These are phyloP conservation scores for Ogataea ramenticola DNA, from an alignment of 805 yeast genomes.

Conservation along the genomic window DNA sequence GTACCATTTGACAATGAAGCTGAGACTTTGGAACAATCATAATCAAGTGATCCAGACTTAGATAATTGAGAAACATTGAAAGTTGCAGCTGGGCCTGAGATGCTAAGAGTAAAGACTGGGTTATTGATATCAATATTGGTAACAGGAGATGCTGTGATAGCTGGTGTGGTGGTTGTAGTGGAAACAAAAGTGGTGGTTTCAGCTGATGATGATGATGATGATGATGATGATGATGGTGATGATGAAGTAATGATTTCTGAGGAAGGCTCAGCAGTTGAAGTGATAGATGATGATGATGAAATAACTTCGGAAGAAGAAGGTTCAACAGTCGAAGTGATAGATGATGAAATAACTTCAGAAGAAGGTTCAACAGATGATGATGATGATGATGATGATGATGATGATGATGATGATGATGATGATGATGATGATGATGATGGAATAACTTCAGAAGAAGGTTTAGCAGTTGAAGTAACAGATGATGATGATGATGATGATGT, in stretches of 20 bases:
- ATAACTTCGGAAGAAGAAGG: conserved; percentile 11
- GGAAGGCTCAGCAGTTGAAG: conserved; percentile 9
- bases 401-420: conserved; percentile 9
- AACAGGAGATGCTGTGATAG: conserved; percentile 3
- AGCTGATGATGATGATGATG: too few species aligned
- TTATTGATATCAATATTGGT: neutral
- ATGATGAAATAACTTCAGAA: conserved; percentile 6
- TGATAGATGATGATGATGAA: conserved; percentile 10
- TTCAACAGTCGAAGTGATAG: conserved; percentile 17
- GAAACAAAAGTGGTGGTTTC: too few species aligned
- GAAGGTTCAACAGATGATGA: conserved; percentile 12
- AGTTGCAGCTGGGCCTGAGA: neutral
- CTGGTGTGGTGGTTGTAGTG: conserved; percentile 7
- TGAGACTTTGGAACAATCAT: neutral
- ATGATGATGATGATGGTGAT: too few species aligned
- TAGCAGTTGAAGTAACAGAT: conserved; percentile 2
- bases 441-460: conserved; percentile 3
- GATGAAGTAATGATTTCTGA: conserved; percentile 2
- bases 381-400: conserved; percentile 13
- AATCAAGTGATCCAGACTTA: neutral
- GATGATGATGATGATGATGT: conserved; percentile 11
- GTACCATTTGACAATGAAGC: neutral
- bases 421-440: conserved; percentile 3
- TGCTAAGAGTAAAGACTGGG: neutral
- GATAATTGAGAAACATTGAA: neutral